Conservation (phyloP, 176 grass and related monocot genomes). For the Saccharum spontaneum region DNA sequence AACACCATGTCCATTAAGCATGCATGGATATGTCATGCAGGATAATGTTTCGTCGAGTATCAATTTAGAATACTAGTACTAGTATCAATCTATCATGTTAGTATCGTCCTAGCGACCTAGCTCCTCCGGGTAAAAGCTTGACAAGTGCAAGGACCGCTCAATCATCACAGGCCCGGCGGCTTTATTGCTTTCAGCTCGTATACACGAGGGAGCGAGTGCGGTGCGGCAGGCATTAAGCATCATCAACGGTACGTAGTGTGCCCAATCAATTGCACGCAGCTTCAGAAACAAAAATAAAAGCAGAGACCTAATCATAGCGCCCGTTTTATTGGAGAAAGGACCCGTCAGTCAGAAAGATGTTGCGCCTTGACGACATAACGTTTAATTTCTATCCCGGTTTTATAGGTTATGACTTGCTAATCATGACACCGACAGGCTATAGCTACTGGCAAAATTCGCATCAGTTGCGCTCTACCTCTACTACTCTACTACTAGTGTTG, state of each 20-base stretch:
- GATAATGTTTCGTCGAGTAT: not conserved
- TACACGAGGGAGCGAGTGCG: not conserved
- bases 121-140: not conserved
- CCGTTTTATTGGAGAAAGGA: constrained; percentile 8
- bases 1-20: not conserved
- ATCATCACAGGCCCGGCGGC: not conserved
- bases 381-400: not conserved
- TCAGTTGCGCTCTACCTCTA: not conserved
- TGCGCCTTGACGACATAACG: not conserved
- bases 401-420: not conserved
- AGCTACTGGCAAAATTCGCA: not conserved
- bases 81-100: too few relatives aligned
- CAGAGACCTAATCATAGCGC: constrained; percentile 14
- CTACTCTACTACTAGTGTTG: not conserved
- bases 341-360: not conserved
- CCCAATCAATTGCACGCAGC: constrained; percentile 13
- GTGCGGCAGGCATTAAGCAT: constrained; percentile 10
- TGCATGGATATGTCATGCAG: not conserved
- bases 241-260: not conserved
- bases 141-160: not conserved
- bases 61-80: too few relatives aligned
- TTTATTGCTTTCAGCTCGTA: constrained; percentile 14
- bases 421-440: not conserved
- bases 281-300: constrained; percentile 23
- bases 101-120: too few relatives aligned